These are phyloP conservation scores for Colletotrichum chrysophilum DNA, from an alignment of 2,329 filamentous ascomycete genomes.

Conservation along the genomic window DNA sequence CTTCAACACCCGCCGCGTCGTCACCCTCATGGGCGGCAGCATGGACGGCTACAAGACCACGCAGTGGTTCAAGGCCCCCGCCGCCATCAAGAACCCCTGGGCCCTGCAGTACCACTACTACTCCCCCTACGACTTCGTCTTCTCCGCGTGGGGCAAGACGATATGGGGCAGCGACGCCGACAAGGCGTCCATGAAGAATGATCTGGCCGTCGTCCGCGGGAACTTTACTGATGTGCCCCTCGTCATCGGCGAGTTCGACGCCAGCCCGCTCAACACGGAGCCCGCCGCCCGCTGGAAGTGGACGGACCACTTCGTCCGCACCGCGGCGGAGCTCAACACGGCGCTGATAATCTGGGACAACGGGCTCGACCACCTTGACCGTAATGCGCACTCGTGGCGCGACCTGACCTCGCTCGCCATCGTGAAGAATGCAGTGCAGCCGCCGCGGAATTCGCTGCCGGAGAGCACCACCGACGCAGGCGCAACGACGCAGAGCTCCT, in stretches of 20 bases:
- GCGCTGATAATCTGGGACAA: conserved; percentile 65
- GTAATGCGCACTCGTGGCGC: conserved; percentile 51
- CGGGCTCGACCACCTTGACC: conserved; percentile 59
- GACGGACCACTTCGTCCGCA: conserved; percentile 57
- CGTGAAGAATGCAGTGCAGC: conserved; percentile 47
- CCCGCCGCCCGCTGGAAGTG: conserved; percentile 63
- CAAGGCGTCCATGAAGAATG: conserved; percentile 51
- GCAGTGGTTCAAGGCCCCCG: conserved; percentile 56
- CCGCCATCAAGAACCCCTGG: conserved; percentile 59
- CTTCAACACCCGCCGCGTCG: conserved; percentile 58
- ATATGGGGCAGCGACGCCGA: conserved; percentile 63
- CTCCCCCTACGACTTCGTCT: conserved; percentile 56
- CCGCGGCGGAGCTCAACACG: conserved; percentile 53
- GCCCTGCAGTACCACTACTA: conserved; percentile 69
- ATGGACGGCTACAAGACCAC: conserved; percentile 55
- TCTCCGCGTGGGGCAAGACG: conserved; percentile 62
- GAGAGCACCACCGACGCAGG: conserved; percentile 55
- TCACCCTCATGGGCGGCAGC: conserved; percentile 57
- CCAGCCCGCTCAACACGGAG: conserved; percentile 54
- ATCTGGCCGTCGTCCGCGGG: conserved; percentile 54
- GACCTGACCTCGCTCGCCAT: conserved; percentile 55
- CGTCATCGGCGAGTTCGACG: conserved; percentile 63
- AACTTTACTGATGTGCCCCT: conserved; percentile 62
- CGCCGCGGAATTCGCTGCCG: conserved; percentile 51
- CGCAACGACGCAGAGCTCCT: conserved; percentile 50